Base-by-base conservation (phyloP, 164 flowering plant genomes). In the Liriodendron chinense region DNA sequence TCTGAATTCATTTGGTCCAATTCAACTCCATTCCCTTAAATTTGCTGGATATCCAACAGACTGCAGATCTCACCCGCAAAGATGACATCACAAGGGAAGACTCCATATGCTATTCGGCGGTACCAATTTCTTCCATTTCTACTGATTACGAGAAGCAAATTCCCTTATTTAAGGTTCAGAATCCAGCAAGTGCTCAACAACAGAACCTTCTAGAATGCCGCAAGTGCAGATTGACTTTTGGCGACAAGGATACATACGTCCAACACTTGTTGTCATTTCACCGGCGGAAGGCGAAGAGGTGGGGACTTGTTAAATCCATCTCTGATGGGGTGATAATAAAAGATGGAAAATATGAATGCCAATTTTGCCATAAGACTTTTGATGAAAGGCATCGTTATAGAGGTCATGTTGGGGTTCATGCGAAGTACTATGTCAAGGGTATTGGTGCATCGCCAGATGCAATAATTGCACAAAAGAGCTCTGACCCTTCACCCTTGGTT, bases 391-490 rank as follows among this genome's bases (percentile, higher is more conserved):
- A 84, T 47, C 87, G 89, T 12, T 91, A 91, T 72, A 87, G 83
- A 83, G 89, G 93, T 70, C 94, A 94, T 88, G 94, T 92, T 8
- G 97, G 93, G 22, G 80, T 82, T 57, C 96, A 93, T 78, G 91
- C 89, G 65, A 88, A 86, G 69, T 86, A 84, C 80, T 80, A 83
- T 84, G 88, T 78, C 28, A 84, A 77, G 77, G 82, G 79, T 23
- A 77, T 83, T 71, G 89, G 82, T 71, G 87, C 86, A 50, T 68
- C 72, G 20, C 78, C 84, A 23, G 84, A 78, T 81, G 79, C 72
- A 25, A 72, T 68, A n/a, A 72, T 68, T 77, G 69, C 61, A 65
- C 78, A 77, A 50, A 79, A 75, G 67, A 79, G 47, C 57, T 47
- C 65, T 50, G 82, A 83, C 20, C 75, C 79, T 69, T 82, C 85